phyloP scores from a whole-genome alignment of 139 green algal species.

The Volvox africanus region DNA sequence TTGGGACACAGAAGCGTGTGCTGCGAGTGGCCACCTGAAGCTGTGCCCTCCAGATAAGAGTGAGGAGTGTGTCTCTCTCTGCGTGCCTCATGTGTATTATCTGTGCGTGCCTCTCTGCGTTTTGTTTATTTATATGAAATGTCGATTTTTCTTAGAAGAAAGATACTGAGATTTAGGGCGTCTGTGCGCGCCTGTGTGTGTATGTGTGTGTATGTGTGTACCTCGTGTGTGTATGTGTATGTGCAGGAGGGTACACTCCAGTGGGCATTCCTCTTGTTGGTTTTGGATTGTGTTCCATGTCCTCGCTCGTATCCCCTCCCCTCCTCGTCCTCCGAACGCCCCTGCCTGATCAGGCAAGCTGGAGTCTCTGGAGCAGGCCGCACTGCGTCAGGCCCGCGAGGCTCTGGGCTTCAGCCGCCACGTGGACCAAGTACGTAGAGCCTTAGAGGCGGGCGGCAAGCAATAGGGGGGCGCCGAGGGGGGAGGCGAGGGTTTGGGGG shows the following conservation, averaged over 20 bases:
- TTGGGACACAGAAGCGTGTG: conserved; percentile 39
- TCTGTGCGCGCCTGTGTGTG: background rate
- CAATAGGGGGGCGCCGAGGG: background rate
- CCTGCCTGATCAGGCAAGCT: background rate
- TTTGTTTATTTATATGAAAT: background rate
- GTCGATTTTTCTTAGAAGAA: background rate
- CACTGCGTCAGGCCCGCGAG: background rate
- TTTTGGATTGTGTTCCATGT: no score
- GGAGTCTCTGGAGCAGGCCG: background rate
- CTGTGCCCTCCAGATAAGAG: background rate
- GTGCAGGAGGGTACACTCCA: background rate
- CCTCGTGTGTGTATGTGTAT: background rate
- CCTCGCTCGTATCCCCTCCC: background rate
- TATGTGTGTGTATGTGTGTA: background rate
- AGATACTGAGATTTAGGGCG: background rate
- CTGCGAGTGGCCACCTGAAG: conserved; percentile 5
- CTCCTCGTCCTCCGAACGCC: background rate
- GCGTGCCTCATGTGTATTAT: no score
- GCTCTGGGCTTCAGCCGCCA: background rate
- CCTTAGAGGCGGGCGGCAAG: background rate
- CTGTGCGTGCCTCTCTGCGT: no score
- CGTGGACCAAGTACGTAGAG: background rate
- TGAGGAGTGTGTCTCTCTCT: background rate
- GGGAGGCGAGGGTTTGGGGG: no score
- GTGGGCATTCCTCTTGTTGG: no score